These are phyloP conservation scores for Microsporum ferrugineum DNA, from an alignment of 2,329 filamentous ascomycete species.

Conservation along the genomic window DNA sequence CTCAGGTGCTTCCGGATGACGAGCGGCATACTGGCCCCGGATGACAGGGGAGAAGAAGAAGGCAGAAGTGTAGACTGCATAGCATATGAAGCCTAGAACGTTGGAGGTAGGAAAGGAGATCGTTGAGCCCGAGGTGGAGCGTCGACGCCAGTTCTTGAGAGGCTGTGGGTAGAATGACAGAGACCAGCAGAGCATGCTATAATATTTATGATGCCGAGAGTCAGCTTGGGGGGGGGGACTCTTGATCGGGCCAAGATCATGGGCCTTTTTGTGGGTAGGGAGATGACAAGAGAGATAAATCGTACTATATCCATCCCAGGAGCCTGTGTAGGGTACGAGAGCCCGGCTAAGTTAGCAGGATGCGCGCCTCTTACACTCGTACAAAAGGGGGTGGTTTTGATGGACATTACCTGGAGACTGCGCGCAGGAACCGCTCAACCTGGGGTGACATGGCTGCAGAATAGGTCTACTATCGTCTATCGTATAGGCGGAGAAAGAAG, in stretches of 20 bases:
- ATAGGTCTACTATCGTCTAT: background rate
- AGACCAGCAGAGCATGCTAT: constrained; percentile 60
- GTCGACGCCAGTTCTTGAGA: constrained; percentile 63
- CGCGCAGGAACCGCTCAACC: constrained; percentile 27
- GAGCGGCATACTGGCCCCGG: constrained; percentile 67
- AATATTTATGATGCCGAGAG: background rate
- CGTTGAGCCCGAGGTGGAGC: constrained; percentile 69
- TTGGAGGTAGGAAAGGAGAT: constrained; percentile 74
- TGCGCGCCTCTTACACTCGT: too few species aligned
- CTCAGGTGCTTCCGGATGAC: constrained; percentile 59
- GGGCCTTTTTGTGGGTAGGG: background rate
- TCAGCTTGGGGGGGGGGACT: background rate
- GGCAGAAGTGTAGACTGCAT: constrained; percentile 60
- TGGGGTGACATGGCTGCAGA: constrained; percentile 21
- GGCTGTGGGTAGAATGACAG: constrained; percentile 88
- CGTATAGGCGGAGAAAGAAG: background rate
- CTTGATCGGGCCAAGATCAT: background rate
- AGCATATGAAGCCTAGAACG: constrained; percentile 52
- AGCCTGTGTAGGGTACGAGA: constrained; percentile 39
- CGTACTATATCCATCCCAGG: constrained; percentile 62
- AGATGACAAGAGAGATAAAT: constrained; percentile 4
- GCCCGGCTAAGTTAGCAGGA: background rate
- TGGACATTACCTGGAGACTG: constrained; percentile 32
- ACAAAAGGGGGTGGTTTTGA: background rate
- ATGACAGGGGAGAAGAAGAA: constrained; percentile 73